Conservation (phyloP, 768 basidiomycete genomes). For the Pleurotus djamor region DNA sequence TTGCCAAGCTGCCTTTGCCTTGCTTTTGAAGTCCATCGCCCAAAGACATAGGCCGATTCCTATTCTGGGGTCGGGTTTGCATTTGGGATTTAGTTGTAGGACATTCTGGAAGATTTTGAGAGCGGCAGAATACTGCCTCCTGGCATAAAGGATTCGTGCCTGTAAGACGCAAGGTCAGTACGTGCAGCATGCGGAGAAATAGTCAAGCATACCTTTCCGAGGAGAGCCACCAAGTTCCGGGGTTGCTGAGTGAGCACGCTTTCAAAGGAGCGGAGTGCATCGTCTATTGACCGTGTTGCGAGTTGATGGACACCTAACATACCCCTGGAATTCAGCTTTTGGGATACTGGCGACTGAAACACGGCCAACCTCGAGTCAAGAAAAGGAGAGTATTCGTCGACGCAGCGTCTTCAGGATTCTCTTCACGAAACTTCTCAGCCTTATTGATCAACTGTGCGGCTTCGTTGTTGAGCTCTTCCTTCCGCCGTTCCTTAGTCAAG, state of each 20-base stretch:
- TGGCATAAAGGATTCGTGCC: constrained; percentile 85
- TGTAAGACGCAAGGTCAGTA: constrained; percentile 22
- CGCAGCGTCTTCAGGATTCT: constrained; percentile 57
- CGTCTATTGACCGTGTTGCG: constrained; percentile 76
- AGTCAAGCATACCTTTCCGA: constrained; percentile 76
- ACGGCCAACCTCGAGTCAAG: constrained; percentile 57
- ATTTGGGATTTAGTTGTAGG: constrained; percentile 71
- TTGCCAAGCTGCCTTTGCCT: constrained; percentile 89
- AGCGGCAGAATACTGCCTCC: constrained; percentile 74
- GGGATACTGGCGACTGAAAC: not conserved
- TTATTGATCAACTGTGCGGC: constrained; percentile 69
- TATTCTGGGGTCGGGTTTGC: constrained; percentile 89
- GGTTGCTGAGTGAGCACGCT: constrained; percentile 75
- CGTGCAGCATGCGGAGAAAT: not conserved
- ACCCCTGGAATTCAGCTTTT: not conserved
- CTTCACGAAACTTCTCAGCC: constrained; percentile 47
- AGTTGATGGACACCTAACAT: constrained; percentile 75
- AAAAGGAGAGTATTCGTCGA: constrained; percentile 50
- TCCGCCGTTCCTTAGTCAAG: constrained; percentile 54
- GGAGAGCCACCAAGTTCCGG: constrained; percentile 82
- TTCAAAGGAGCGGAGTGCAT: constrained; percentile 84
- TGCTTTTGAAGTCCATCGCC: constrained; percentile 80
- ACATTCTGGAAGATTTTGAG: constrained; percentile 87
- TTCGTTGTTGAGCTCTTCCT: constrained; percentile 67
- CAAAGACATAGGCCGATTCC: constrained; percentile 95